Conservation (phyloP, 331 rosid genomes). For the Dryas integrifolia region DNA sequence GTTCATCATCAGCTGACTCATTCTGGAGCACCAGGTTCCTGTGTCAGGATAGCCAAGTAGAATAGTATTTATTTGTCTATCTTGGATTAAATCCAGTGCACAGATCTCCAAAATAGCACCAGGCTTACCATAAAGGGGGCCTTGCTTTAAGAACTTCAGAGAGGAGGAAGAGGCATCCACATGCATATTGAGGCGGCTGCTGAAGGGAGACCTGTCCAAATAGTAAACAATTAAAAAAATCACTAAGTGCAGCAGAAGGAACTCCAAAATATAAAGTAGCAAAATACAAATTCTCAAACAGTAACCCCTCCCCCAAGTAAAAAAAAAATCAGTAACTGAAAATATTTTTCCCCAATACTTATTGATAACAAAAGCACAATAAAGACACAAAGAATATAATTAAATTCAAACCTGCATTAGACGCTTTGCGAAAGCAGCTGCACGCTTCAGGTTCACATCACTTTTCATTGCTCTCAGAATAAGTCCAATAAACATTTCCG, state of each 20-base stretch:
- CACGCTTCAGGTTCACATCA: slow-evolving; percentile 86
- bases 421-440: slow-evolving; percentile 86
- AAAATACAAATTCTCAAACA: too few species aligned
- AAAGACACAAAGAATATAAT: slow-evolving; percentile 1
- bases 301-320: too few species aligned
- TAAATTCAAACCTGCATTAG: slow-evolving; percentile 62
- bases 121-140: slow-evolving; percentile 76
- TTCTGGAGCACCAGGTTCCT: slow-evolving; percentile 80
- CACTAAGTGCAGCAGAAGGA: neutral
- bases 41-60: slow-evolving; percentile 13
- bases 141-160: slow-evolving; percentile 93
- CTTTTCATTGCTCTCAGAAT: slow-evolving; percentile 84
- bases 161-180: slow-evolving; percentile 90
- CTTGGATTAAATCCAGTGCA: neutral
- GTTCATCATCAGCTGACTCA: slow-evolving; percentile 75
- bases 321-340: too few species aligned
- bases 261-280: too few species aligned
- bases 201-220: slow-evolving; percentile 80
- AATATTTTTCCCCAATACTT: too few species aligned
- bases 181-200: slow-evolving; percentile 91
- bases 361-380: too few species aligned
- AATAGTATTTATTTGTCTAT: neutral
- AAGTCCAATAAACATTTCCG: slow-evolving; percentile 92
- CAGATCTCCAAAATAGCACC: neutral
- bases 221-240: neutral